Evolutionary conservation across 495 filamentous ascomycete genomes (phyloP), one percentile per base, ranked within the genome.

Genomic region (Halenospora varia): DNA sequence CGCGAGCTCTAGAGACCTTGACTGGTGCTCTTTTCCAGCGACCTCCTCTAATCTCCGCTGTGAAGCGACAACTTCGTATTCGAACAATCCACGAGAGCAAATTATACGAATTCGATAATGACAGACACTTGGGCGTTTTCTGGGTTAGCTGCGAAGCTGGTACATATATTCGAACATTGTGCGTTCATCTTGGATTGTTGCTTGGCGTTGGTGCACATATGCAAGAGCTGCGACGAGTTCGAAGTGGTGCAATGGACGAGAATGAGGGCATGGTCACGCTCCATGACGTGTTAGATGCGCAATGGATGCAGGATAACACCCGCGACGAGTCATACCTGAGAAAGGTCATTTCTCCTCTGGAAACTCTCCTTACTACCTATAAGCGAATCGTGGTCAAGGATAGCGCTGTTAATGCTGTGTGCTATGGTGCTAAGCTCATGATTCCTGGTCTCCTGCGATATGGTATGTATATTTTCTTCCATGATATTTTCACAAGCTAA

Each of bases 101-200:
- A 74, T 77, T 96, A 29, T 87, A 92, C 65, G 93, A 98, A 74
- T 98, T 96, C 68, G 94, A 97, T 73, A 96, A 97, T 70, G 92
- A 97, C 55, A 84, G 94, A 59, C 90, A 97, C 68, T 82, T 98
- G n/a, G 95, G 88, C 71, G 92, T 97, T 26, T 98, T 98, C 82
- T 97, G 94, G 94, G 95, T 97, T 57, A 93, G 89, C 73, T 98
- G 94, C 71, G 94, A 98, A 74, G 94, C 94, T 59, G 94, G 94
- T 67, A 97, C 94, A 26, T 98, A 98, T 68, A 97, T 98, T 70
- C 88, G 94, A 74, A 97, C 95, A 11, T 83, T 98, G 19, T 98
- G 94, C 75, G 94, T 97, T 39, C 94, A 98, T 75, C 74, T 98
- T 61, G 94, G 94, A 57, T 79, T 97, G 56, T 72, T 98, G 52